Evolutionary conservation across 2,329 filamentous ascomycete genomes (phyloP).

Genomic region (Trichophyton mentagrophytes): DNA sequence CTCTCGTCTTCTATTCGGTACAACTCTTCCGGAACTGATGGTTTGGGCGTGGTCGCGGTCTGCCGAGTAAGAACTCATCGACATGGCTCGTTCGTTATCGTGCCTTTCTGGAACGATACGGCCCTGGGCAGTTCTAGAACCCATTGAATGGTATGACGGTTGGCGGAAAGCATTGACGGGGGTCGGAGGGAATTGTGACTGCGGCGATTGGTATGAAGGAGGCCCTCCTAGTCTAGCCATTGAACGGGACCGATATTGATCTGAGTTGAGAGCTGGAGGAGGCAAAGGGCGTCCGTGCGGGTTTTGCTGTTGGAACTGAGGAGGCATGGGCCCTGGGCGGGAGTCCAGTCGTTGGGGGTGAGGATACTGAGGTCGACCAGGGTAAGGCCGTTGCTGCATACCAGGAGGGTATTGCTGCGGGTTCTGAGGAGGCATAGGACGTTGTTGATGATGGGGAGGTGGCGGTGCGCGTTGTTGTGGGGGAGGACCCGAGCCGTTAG

Average conservation of each 20-base stretch:
- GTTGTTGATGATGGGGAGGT: slow-evolving; percentile 18
- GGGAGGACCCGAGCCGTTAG: slow-evolving; percentile 18
- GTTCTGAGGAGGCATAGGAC: slow-evolving; percentile 7
- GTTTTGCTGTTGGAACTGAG: slow-evolving; percentile 46
- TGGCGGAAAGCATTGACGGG: slow-evolving; percentile 68
- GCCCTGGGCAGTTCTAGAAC: slow-evolving; percentile 79
- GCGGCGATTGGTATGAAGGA: slow-evolving; percentile 54
- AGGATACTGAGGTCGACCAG: slow-evolving; percentile 57
- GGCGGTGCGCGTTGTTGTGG: slow-evolving; percentile 15
- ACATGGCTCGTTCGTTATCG: slow-evolving; percentile 92
- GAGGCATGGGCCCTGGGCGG: slow-evolving; percentile 39
- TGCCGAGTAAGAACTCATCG: slow-evolving; percentile 70
- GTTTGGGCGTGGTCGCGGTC: slow-evolving; percentile 73
- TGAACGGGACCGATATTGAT: slow-evolving; percentile 85
- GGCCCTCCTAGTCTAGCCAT: slow-evolving; percentile 66
- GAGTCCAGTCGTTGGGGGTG: slow-evolving; percentile 58
- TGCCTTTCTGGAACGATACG: slow-evolving; percentile 81
- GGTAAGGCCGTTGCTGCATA: slow-evolving; percentile 49
- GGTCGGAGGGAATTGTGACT: slow-evolving; percentile 47
- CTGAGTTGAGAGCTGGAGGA: slow-evolving; percentile 64
- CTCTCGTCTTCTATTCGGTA: slow-evolving; percentile 61
- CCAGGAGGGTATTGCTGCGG: slow-evolving; percentile 35
- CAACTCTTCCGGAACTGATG: slow-evolving; percentile 72
- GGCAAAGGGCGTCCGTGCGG: slow-evolving; percentile 45
- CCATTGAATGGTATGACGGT: slow-evolving; percentile 51